Conservation (phyloP, 2,329 filamentous ascomycete genomes). For the Penicillium sp. region DNA sequence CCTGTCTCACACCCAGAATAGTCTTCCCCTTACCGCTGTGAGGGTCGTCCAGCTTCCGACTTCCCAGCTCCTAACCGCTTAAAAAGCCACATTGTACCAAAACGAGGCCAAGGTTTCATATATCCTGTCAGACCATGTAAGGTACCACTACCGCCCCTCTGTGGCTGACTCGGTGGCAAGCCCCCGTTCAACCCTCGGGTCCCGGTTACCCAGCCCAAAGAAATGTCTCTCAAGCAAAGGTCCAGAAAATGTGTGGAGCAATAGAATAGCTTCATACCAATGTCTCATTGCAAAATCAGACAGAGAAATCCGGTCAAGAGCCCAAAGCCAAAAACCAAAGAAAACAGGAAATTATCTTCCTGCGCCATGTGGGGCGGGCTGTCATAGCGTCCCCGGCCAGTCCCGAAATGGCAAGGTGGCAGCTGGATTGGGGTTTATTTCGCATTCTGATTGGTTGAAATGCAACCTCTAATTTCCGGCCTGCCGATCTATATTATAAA, state of each 20-base stretch:
- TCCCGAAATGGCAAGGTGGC: constrained; percentile 11
- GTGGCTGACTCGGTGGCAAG: constrained; percentile 5
- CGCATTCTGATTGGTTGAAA: not conserved
- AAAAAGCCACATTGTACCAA: constrained; percentile 1
- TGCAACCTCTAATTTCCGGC: constrained; percentile 20
- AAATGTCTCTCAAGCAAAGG: not conserved
- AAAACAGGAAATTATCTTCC: constrained; percentile 13
- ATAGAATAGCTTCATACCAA: not conserved
- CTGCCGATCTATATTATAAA: constrained; percentile 19
- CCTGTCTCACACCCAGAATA: constrained; percentile 11
- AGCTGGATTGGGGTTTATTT: not conserved
- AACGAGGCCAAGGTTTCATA: constrained; percentile 4
- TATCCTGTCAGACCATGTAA: constrained; percentile 6
- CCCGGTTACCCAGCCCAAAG: not conserved
- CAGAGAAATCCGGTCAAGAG: not conserved
- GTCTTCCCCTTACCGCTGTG: constrained; percentile 9
- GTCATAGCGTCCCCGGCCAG: constrained; percentile 7
- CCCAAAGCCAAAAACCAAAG: not conserved
- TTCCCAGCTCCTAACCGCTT: constrained; percentile 1
- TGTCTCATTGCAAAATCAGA: not conserved
- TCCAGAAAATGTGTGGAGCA: not conserved
- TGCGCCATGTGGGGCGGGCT: constrained; percentile 16
- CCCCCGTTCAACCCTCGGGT: not conserved
- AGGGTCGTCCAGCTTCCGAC: not conserved
- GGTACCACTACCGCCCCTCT: not conserved